phyloP scores from a whole-genome alignment of 805 yeast species.

The Torulaspora delbrueckii region DNA sequence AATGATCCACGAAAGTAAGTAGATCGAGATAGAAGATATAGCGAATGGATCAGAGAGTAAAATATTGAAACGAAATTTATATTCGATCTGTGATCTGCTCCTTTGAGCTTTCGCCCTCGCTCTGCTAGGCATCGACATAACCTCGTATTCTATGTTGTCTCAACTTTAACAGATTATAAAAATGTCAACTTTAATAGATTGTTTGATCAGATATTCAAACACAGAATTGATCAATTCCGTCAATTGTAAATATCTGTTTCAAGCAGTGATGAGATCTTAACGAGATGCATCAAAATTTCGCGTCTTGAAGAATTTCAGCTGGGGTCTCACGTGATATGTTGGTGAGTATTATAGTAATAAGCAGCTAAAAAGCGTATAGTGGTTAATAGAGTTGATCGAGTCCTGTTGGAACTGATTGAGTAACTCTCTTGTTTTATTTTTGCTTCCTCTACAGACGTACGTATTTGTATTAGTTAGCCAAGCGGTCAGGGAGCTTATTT shows the following conservation, averaged over 20 bases:
- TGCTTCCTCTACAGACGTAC: background rate
- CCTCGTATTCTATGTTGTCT: background rate
- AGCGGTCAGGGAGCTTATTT: background rate
- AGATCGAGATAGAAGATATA: slow-evolving; percentile 69
- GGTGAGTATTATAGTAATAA: too few species aligned
- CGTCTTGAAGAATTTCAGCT: slow-evolving; percentile 2
- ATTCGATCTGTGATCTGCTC: slow-evolving; percentile 26
- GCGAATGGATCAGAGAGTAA: slow-evolving; percentile 84
- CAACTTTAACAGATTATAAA: too few species aligned
- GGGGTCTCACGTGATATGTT: background rate
- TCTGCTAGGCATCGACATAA: slow-evolving; percentile 22
- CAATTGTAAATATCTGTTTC: background rate
- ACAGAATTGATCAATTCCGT: background rate
- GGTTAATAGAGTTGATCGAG: too few species aligned
- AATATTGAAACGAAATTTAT: slow-evolving; percentile 40
- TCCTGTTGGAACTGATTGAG: background rate
- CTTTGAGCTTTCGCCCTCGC: slow-evolving; percentile 26
- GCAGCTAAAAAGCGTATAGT: too few species aligned
- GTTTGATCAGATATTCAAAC: background rate
- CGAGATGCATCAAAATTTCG: slow-evolving; percentile 1
- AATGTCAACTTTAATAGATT: too few species aligned
- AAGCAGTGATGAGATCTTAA: slow-evolving; percentile 3
- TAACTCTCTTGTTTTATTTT: background rate
- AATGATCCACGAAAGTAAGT: slow-evolving; percentile 76
- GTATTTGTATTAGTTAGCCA: background rate